Base-by-base conservation (phyloP, 139 green algal species). In the Coelastrella sp. region DNA sequence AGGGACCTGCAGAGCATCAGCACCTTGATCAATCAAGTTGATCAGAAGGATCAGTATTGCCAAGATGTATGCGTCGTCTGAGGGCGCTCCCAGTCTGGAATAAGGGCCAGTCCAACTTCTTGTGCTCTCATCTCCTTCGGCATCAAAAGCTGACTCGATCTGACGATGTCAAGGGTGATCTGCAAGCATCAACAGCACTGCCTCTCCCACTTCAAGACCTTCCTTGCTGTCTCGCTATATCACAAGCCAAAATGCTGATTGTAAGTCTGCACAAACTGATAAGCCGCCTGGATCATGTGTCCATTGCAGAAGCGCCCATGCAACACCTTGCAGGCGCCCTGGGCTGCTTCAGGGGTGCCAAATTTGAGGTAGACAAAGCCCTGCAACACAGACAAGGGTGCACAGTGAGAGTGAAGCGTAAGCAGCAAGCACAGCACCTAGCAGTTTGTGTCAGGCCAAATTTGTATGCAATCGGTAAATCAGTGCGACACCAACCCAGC, bases 281-380 rank as follows among this genome's bases (percentile, higher is more conserved):
- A 99, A n/a, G 96, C 95, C 6, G 91, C 93, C 17, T 90, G 81
- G 17, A 99, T 93, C 84, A 96, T 92, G 38, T 91, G 88, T 7
- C 94, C 93, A 35, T 92, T 92, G 91, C 97, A 98, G 92, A 93
- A 98, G 30, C 96, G 90, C 4, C 93, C 94, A 79, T 99, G 91
- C n/a, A 99, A 90, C 7, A 94, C 88, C 5, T 88, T 81, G 83
- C 95, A 92, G 3, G 96, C 95, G 4, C 92, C 90, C 34, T 91
- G 74, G 2, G 96, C 94, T 9, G 85, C 89, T 38, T 93, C 69
- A 35, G 87, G 32, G 2, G 50, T 79, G 1, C 19, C 79, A 86
- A 98, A 98, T 87, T 96, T 97, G 40, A 98, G 69, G 88, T 99
- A 99, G 45, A 98, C 96, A 92, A 97, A 98, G 45, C 96, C 96